Evolutionary conservation across 2,329 filamentous ascomycete species (phyloP), one percentile per base, ranked within the genome.

Genomic region (Calonectria pseudoreteaudii): DNA sequence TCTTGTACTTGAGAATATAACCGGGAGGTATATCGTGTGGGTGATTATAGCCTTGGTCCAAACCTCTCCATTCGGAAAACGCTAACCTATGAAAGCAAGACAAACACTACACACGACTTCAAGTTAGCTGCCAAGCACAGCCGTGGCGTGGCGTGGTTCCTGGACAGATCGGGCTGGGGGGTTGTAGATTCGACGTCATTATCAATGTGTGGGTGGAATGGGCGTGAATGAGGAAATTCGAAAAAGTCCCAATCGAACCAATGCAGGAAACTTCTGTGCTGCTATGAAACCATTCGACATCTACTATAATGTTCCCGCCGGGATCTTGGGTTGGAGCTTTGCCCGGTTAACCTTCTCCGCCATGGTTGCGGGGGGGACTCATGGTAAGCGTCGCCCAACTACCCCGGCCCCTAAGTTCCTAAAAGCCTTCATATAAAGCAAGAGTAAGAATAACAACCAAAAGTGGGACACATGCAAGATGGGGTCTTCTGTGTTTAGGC

Each of bases 271-370:
- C n/a, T 9, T 7, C 4, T 44, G 34, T 18, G 18, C 13, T 7
- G 9, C 28, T 16, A 69, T 34, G 60, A 68, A 68, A 74, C 65
- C 68, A 68, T 74, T 71, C 2, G 47, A 44, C 2, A 28, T 34
- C 64, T 58, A 26, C 36, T 28, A 4, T 53, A 20, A 36, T 36
- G 26, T 49, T 44, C 31, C 36, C 56, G 30, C 23, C 18, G 31
- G 70, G 31, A 36, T 70, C n/a, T 47, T 36, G 44, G 31, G 66
- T 34, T 71, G 70, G 66, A 47, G 50, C 23, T 64, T 31, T 20
- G 30, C 41, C 41, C 74, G 74, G 74, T 23, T 75, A 75, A 75
- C 68, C 20, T 75, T 75, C 74, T 75, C 74, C 74, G 74, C 23
- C 20, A 7, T 26, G 23, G 20, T 60, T 50, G 68, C 67, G 41